phyloP scores from a whole-genome alignment of 805 yeast species.

The Suhomyces prunicola region DNA sequence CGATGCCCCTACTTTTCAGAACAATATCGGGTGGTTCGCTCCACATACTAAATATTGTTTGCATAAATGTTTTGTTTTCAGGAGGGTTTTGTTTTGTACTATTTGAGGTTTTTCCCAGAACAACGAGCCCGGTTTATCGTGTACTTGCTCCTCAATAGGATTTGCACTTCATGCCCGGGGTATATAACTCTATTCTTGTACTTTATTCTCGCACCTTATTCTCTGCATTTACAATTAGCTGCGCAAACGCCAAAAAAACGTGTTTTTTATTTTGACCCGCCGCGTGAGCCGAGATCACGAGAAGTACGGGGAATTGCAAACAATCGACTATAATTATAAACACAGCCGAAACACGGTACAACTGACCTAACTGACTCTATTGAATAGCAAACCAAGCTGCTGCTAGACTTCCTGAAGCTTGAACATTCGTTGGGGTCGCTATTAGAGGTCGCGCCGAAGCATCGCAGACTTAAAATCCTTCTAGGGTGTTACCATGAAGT shows the following conservation, averaged over 20 bases:
- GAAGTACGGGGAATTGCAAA: not conserved
- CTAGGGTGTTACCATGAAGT: constrained; percentile 13
- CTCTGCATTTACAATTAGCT: not conserved
- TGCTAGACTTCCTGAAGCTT: not conserved
- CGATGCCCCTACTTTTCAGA: constrained; percentile 10
- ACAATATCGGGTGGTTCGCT: constrained; percentile 1
- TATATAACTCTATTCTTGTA: constrained; percentile 2
- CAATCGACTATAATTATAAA: not conserved
- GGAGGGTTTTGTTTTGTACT: constrained; percentile 27
- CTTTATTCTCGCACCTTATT: not conserved
- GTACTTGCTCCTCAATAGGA: constrained; percentile 37
- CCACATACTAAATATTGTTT: constrained; percentile 11
- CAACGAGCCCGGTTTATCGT: constrained; percentile 46
- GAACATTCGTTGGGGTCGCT: not conserved
- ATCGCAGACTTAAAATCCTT: not conserved
- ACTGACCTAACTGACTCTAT: not conserved
- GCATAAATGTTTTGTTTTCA: constrained; percentile 25
- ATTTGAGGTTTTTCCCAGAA: constrained; percentile 34
- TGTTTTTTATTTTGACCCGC: not conserved
- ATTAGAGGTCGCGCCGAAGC: not conserved
- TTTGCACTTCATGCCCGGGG: constrained; percentile 52
- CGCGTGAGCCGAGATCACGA: not conserved
- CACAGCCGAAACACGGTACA: not conserved
- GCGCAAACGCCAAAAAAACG: not conserved
- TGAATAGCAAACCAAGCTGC: not conserved